Evolutionary conservation across 202 grass and related monocot species (phyloP).

Genomic region (Bolboschoenoplectus hybrid): DNA sequence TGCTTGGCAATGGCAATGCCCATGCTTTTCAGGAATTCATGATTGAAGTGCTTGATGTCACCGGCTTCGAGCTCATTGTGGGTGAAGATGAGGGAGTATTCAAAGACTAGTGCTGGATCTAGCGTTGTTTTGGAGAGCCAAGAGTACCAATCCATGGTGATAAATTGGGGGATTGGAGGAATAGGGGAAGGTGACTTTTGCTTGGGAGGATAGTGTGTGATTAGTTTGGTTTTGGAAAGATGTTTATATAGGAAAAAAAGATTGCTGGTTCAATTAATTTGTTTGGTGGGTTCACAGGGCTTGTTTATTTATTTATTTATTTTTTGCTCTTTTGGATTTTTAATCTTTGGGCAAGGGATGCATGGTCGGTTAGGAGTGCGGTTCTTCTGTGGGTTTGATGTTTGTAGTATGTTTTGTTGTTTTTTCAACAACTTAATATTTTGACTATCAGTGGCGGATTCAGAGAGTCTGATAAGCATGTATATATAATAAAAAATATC

Average conservation of each 20-base stretch:
- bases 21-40: slow-evolving; percentile 94
- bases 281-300: slow-evolving; percentile 1
- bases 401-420: not conserved
- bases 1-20: slow-evolving; percentile 87
- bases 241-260: slow-evolving; percentile 37
- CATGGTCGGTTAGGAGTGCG: slow-evolving; percentile 7
- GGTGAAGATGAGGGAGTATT: slow-evolving; percentile 65
- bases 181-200: slow-evolving; percentile 12
- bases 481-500: too few relatives aligned
- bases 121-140: slow-evolving; percentile 73
- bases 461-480: too few relatives aligned
- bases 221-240: slow-evolving; percentile 7
- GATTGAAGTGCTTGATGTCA: slow-evolving; percentile 79
- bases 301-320: not conserved
- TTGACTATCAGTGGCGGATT: too few relatives aligned
- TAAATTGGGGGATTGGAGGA: not conserved
- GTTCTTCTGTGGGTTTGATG: not conserved
- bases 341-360: not conserved
- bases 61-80: slow-evolving; percentile 69
- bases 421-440: not conserved
- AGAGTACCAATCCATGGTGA: slow-evolving; percentile 77
- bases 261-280: slow-evolving; percentile 13
- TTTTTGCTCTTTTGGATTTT: slow-evolving; percentile 20
- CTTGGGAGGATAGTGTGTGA: slow-evolving; percentile 19
- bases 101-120: slow-evolving; percentile 55